These are phyloP conservation scores for Backusella mclennaniae DNA, from an alignment of 192 early-diverging fungal genomes.

Conservation along the genomic window DNA sequence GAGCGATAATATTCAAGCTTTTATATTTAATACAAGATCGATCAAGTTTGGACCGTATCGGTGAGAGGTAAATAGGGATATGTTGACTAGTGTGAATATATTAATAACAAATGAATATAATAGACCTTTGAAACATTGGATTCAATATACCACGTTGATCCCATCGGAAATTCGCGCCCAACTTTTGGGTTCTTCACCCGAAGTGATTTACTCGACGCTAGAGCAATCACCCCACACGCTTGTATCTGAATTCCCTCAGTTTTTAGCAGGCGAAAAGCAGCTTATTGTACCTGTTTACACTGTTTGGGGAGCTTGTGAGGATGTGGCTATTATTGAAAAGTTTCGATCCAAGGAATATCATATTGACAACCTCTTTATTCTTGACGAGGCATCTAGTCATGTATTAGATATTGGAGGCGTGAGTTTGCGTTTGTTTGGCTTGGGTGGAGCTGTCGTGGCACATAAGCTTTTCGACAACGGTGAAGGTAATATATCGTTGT, in stretches of 20 bases:
- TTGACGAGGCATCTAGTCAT: constrained; percentile 52
- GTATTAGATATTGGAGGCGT: constrained; percentile 56
- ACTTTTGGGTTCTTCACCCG: constrained; percentile 36
- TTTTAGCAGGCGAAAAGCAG: constrained; percentile 38
- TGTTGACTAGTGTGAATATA: background rate
- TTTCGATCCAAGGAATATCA: constrained; percentile 49
- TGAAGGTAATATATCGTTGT: constrained; percentile 38
- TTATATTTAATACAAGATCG: constrained; percentile 27
- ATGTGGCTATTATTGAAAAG: constrained; percentile 56
- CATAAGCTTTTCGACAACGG: constrained; percentile 65
- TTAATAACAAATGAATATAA: background rate
- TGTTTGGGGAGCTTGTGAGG: constrained; percentile 63
- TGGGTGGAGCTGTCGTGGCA: constrained; percentile 58
- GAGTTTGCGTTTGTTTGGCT: constrained; percentile 54
- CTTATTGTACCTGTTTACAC: constrained; percentile 58
- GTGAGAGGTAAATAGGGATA: constrained; percentile 42
- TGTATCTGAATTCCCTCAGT: constrained; percentile 54
- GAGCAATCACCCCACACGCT: constrained; percentile 35
- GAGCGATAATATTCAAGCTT: background rate
- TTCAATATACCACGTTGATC: constrained; percentile 58
- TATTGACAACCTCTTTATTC: constrained; percentile 48
- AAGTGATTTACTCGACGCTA: constrained; percentile 45
- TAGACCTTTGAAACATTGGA: constrained; percentile 54
- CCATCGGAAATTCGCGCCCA: constrained; percentile 39
- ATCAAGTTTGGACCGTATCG: constrained; percentile 49